Base-by-base conservation (phyloP, 306 rosid species). In the Canavalia ensiformis region DNA sequence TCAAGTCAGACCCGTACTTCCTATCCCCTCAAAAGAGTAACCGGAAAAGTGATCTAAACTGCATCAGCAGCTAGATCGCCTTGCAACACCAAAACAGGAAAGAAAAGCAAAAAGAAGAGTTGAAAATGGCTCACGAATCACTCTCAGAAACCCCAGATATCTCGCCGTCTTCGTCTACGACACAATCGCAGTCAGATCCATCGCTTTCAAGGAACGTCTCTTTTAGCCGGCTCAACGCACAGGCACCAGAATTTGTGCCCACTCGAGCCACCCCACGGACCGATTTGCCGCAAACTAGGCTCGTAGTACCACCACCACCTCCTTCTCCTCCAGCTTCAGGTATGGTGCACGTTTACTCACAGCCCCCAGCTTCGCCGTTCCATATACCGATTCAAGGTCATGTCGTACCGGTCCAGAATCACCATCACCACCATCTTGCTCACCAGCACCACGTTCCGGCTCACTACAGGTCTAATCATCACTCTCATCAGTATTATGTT, bases 231-330 rank as follows among this genome's bases (percentile, higher is more conserved):
- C 97, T 95, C 86, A 95, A 95, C 91, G 98, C 98, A 0, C 92
- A 84, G 86, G 98, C 98, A 10, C 95, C 92, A 3, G 98, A 90
- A 82, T 95, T 92, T 65, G 95, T 95, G 33, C 94, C 94, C 39
- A 79, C 86, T 39, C 90, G 92, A 34, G 74, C 93, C 29, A 51
- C 90, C 41, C 83, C 87, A 25, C 90, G 94, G 47, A 1, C 89
- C 73, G 90, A 86, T 78, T 88, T 82, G 41, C 92, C 70, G 35
- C 88, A 76, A 29, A 82, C 91, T 0, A 79, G 88, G 72, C 83
- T 86, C 33, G 68, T 81, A 3, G 83, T 78, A 9, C 89, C 88
- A 39, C 77, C 85, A 0, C 88, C 92, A 2, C 91, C 92, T 45
- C 85, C 87, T 34, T 80, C 81, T 47, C 87, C 92, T 25, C 85